Evolutionary conservation across 2,329 filamentous ascomycete genomes (phyloP), one percentile per base, ranked within the genome.

Genomic region (Gliomastix tumulicola): DNA sequence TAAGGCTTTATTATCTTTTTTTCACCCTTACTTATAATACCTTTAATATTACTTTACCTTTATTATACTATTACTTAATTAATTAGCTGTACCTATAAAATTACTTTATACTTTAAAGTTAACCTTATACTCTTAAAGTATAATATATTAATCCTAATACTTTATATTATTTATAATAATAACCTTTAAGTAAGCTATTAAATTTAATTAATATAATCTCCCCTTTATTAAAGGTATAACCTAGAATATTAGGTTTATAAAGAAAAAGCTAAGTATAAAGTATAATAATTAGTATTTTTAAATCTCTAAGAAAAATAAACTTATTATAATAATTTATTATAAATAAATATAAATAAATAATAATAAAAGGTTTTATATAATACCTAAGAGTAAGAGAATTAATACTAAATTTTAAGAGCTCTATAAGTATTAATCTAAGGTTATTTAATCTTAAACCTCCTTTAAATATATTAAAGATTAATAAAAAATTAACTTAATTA

Each of bases 251-350:
- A 25, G 25, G 25, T 23, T 23, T 23, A 35, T 35, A 10, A 18
- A 7, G 22, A 23, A 9, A 11, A 12, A 31, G 9, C 16, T 31
- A 12, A 31, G 16, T 28, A 28, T 31, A 16, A 21, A 17, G n/a
- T 25, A 25, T 9, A 25, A 28, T 28, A 28, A 28, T 13, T 28
- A 28, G 15, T 28, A 28, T 28, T 13, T 28, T 15, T 28, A 28
- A 8, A 10, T 28, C 25, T 28, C 7, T 28, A 28, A 13, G 30
- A 23, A 19, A 31, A 9, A 31, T 13, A 15, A 23, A 25, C 4
- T 21, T 35, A 39, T 17, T 21, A 17, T 39, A 25, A 40, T 25
- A 25, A n/a, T n/a, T n/a, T n/a, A n/a, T n/a, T 33, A 9, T 27
- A 25, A 27, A 17, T 18, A 30, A 12, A 16, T 16, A 12, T 18